Base-by-base conservation (phyloP, 1,284 basidiomycete species). In the Anthracocystis walkeri region DNA sequence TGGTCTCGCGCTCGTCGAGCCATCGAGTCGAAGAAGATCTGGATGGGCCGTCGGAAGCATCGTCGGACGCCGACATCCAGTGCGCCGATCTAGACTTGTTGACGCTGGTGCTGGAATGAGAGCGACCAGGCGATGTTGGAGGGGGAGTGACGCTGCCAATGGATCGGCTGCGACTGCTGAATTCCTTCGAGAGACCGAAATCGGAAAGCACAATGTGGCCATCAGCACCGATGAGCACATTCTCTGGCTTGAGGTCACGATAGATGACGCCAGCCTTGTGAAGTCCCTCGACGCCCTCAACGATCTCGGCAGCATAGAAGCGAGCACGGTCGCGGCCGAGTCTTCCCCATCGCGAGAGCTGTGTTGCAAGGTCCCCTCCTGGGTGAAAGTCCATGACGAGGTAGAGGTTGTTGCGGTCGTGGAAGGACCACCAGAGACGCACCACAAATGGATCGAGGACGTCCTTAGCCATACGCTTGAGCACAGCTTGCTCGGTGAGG, bases 241-340 rank as follows among this genome's bases (percentile, higher is more conserved):
- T 99, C 88, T 99, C 97, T 33, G 97, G 97, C 87, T 99, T 99
- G 58, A 99, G 90, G 88, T 99, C 97, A 55, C 97, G 91, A 87
- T 99, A 99, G 81, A 99, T 98, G 88, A 97, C 99, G 35, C 97
- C 97, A 90, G 98, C 97, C 67, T 98, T 89, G 89, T 99, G 97
- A 40, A 99, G 89, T 85, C 99, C 99, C 87, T 99, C 97, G 81
- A 99, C 87, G 27, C 97, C 97, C 45, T 97, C 96, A 58, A 94
- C 93, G 51, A 99, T 97, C 87, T 99, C 97, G 72, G 97, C 96
- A 57, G 97, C 97, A 85, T 99, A 99, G 87, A 99, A 99, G 67
- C 94, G 90, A 31, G 96, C 93, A 40, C 93, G 94, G 73, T 97
- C 87, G 97, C 97, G 45, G 92, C 88, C 33, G 97, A 89, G 86